Percentiles rank a stretch among this genome's conserved stretches.
Evolutionary conservation across 2,329 filamentous ascomycete genomes (phyloP).

Genomic region (Xylariaceae sp.): DNA sequence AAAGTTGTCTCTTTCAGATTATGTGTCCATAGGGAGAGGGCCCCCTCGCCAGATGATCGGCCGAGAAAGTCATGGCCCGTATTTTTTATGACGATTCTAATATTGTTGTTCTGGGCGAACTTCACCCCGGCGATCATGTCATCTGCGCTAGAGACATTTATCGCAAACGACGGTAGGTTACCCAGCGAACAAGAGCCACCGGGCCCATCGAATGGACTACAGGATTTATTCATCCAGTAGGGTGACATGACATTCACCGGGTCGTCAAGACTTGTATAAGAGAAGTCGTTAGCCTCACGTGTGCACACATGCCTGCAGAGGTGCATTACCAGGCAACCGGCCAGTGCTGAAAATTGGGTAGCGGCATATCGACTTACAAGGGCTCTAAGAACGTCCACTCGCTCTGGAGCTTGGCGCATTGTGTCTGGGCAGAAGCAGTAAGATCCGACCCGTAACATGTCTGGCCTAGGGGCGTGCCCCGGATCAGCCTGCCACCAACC

Average conservation of each 20-base stretch:
- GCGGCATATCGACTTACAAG: no score
- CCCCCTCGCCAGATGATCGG: slow-evolving; percentile 57
- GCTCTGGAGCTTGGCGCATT: neutral
- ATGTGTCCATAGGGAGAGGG: slow-evolving; percentile 54
- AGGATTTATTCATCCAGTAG: slow-evolving; percentile 5
- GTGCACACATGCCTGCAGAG: no score
- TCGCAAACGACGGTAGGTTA: neutral
- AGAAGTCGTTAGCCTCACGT: no score
- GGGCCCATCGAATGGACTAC: neutral
- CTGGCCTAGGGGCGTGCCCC: neutral
- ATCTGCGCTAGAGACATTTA: no score
- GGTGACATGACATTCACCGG: slow-evolving; percentile 4
- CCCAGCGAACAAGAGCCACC: neutral
- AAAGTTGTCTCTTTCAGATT: slow-evolving; percentile 48
- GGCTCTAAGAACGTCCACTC: slow-evolving; percentile 2
- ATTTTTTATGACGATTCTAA: slow-evolving; percentile 54
- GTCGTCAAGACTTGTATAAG: no score
- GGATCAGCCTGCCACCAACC: slow-evolving; percentile 3
- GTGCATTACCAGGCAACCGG: no score
- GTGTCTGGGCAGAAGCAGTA: neutral
- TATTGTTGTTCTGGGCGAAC: slow-evolving; percentile 48
- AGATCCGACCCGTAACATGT: neutral
- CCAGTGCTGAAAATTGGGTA: no score
- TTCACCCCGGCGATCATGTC: slow-evolving; percentile 31
- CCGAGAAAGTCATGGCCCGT: slow-evolving; percentile 57